These are phyloP conservation scores for Pichia rugopelliculosa DNA, from an alignment of 805 yeast genomes.

Conservation along the genomic window DNA sequence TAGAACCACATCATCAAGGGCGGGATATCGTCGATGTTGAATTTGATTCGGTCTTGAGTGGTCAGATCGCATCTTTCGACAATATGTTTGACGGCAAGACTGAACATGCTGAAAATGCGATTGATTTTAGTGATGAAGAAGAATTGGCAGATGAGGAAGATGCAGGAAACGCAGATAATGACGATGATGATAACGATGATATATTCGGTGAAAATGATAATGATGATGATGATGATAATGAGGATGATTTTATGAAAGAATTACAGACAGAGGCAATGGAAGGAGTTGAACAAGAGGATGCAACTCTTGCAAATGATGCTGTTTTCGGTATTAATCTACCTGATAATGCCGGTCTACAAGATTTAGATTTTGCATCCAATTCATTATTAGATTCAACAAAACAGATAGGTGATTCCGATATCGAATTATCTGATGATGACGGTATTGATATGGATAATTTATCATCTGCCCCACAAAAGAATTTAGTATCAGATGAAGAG, in stretches of 20 bases:
- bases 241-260: constrained; percentile 33
- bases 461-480: neutral
- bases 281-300: constrained; percentile 26
- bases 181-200: constrained; percentile 21
- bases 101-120: constrained; percentile 83
- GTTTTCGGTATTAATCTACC: constrained; percentile 29
- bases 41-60: constrained; percentile 27
- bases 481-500: constrained; percentile 5
- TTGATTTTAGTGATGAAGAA: constrained; percentile 91
- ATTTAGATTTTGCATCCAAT: constrained; percentile 26
- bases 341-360: constrained; percentile 24
- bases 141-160: constrained; percentile 87
- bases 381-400: constrained; percentile 16
- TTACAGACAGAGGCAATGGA: constrained; percentile 32
- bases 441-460: constrained; percentile 15
- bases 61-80: constrained; percentile 28
- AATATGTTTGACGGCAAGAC: constrained; percentile 41
- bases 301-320: constrained; percentile 22
- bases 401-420: constrained; percentile 17
- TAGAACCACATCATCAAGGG: neutral
- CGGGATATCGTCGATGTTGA: constrained; percentile 20
- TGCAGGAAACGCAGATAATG: neutral
- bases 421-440: constrained; percentile 25
- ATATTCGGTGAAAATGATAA: constrained; percentile 35
- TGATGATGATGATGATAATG: constrained; percentile 27